phyloP scores from a whole-genome alignment of 768 basidiomycete genomes.

The Phanerodontia chrysosporium region DNA sequence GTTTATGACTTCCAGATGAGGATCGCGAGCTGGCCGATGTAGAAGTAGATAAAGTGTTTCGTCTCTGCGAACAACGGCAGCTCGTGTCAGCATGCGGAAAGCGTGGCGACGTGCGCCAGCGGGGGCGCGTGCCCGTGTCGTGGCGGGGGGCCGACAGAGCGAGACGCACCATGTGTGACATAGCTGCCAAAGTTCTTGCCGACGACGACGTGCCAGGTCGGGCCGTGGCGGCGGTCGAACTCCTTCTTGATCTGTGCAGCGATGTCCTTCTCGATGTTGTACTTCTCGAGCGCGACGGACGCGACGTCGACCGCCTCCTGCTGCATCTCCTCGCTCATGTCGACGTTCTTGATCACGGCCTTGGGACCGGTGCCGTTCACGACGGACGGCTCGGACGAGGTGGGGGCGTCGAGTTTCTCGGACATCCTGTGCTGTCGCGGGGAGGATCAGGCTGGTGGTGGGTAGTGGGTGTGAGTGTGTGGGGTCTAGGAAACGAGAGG shows the following conservation, averaged over 20 bases:
- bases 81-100: not conserved
- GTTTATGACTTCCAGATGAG: conserved; percentile 88
- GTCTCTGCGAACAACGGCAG: conserved; percentile 58
- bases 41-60: conserved; percentile 99
- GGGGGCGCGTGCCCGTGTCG: conserved; percentile 1
- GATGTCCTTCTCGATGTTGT: conserved; percentile 96
- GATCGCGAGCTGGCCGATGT: conserved; percentile 88
- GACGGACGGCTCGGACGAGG: conserved; percentile 39
- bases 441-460: not conserved
- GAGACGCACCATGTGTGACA: conserved; percentile 86
- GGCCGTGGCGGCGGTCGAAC: conserved; percentile 87
- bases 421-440: conserved; percentile 18
- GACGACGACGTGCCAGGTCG: conserved; percentile 98
- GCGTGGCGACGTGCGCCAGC: not conserved
- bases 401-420: conserved; percentile 53
- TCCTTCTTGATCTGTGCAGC: conserved; percentile 98
- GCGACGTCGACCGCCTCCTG: conserved; percentile 90
- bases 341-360: conserved; percentile 93
- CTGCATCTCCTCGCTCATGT: conserved; percentile 97
- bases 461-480: not conserved
- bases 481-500: not conserved
- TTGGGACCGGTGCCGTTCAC: conserved; percentile 47
- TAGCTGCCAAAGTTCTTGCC: conserved; percentile 99
- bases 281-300: conserved; percentile 80
- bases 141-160: not conserved